These are phyloP conservation scores for Syzygium malaccense DNA, from an alignment of 441 rosid species.

Conservation along the genomic window DNA sequence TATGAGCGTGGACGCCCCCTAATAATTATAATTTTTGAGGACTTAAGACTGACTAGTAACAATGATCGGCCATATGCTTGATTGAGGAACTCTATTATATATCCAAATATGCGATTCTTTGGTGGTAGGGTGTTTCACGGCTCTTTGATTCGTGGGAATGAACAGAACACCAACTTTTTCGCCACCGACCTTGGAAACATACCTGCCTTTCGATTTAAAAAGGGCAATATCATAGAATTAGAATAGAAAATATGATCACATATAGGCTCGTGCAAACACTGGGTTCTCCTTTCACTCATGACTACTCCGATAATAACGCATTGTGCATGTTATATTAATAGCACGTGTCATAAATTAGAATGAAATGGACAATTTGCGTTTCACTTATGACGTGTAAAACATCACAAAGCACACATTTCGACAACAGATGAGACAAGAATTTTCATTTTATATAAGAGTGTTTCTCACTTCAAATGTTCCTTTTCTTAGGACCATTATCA, in stretches of 20 bases:
- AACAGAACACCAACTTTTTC: neutral
- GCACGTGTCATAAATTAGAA: neutral
- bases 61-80: neutral
- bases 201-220: neutral
- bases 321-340: neutral
- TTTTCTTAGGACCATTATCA: neutral
- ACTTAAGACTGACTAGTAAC: neutral
- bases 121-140: neutral
- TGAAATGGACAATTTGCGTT: neutral
- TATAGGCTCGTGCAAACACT: neutral
- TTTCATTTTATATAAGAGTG: neutral
- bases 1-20: neutral
- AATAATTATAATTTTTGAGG: no score
- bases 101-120: neutral
- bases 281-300: neutral
- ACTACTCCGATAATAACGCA: neutral
- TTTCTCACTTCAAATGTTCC: neutral
- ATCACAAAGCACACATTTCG: fast-evolving
- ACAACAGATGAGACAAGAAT: fast-evolving
- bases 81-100: neutral
- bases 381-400: neutral
- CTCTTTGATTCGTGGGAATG: neutral
- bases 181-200: neutral
- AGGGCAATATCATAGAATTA: neutral
- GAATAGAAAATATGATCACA: no score